Evolutionary conservation across 306 rosid genomes (phyloP).

Genomic region (Acmispon strigosus): DNA sequence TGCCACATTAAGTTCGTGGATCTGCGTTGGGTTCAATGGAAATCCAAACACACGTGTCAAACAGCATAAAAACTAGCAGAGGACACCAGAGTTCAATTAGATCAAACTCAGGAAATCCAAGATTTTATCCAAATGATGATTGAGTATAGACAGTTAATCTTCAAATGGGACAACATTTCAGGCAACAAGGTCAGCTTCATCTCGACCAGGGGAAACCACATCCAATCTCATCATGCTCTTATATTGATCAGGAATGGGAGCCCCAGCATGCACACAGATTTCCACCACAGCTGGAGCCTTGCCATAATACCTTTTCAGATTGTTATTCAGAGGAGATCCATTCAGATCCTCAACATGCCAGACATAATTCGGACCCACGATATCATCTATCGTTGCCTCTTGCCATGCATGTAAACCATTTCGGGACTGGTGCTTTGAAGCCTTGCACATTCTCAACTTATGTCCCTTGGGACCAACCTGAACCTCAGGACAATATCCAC

Average conservation of each 20-base stretch:
- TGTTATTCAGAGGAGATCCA: constrained; percentile 55
- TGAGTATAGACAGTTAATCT: background rate
- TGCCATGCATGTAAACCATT: constrained; percentile 94
- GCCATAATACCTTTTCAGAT: constrained; percentile 78
- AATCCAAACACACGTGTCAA: no score
- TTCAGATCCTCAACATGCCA: constrained; percentile 71
- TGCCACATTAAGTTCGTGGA: no score
- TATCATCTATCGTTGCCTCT: constrained; percentile 66
- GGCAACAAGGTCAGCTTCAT: constrained; percentile 73
- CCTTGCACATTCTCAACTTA: constrained; percentile 83
- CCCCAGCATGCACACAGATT: constrained; percentile 75
- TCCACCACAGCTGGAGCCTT: constrained; percentile 92
- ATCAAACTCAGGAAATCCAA: constrained; percentile 11
- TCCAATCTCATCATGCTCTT: constrained; percentile 89
- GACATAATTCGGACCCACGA: constrained; percentile 67
- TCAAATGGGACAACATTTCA: constrained; percentile 21
- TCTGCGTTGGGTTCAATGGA: no score
- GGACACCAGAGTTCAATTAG: background rate
- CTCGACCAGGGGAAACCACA: constrained; percentile 67
- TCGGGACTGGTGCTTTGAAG: constrained; percentile 83
- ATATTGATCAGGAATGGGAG: constrained; percentile 58
- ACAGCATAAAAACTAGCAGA: background rate
- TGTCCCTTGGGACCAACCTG: constrained; percentile 91
- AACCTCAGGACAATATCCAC: constrained; percentile 82
- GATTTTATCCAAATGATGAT: background rate